Percentiles rank a stretch among this genome's conserved stretches.
phyloP scores from a whole-genome alignment of 352 stramenopile genomes.

The Phytophthora lateralis region DNA sequence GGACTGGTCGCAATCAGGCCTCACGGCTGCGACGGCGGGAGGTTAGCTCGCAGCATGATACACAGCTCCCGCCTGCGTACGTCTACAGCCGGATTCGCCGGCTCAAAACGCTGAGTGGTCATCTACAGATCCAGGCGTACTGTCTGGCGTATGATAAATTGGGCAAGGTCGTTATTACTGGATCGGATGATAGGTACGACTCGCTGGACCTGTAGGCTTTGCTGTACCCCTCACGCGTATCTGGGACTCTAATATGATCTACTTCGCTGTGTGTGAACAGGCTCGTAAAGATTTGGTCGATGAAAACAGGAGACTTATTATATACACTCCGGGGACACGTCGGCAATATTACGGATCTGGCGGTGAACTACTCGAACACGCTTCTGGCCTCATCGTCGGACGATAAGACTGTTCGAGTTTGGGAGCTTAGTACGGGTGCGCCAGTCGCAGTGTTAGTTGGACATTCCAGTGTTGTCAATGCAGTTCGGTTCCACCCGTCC shows the following conservation, averaged over 20 bases:
- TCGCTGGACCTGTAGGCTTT: neutral
- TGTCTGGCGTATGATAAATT: conserved; percentile 96
- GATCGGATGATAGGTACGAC: conserved; percentile 93
- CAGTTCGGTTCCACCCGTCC: conserved; percentile 84
- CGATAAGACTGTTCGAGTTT: conserved; percentile 90
- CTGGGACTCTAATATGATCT: conserved; percentile 4
- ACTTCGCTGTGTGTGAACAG: conserved; percentile 38
- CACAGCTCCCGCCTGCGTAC: conserved; percentile 53
- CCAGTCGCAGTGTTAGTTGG: conserved; percentile 86
- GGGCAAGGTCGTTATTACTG: conserved; percentile 96
- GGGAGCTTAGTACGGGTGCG: conserved; percentile 84
- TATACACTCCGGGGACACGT: conserved; percentile 88
- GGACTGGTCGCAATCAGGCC: conserved; percentile 64
- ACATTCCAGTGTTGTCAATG: conserved; percentile 88
- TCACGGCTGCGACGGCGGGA: conserved; percentile 62
- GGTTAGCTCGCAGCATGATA: conserved; percentile 36
- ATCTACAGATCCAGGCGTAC: conserved; percentile 95
- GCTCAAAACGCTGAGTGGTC: conserved; percentile 91
- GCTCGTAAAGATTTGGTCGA: conserved; percentile 97
- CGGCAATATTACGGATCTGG: conserved; percentile 90
- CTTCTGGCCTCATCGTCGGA: conserved; percentile 87
- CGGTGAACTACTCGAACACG: conserved; percentile 83
- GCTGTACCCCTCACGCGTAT: neutral
- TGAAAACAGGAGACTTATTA: conserved; percentile 80
- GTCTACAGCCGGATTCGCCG: conserved; percentile 81